phyloP scores from a whole-genome alignment of 1,139 yeast species.

The Hanseniaspora uvarum region DNA sequence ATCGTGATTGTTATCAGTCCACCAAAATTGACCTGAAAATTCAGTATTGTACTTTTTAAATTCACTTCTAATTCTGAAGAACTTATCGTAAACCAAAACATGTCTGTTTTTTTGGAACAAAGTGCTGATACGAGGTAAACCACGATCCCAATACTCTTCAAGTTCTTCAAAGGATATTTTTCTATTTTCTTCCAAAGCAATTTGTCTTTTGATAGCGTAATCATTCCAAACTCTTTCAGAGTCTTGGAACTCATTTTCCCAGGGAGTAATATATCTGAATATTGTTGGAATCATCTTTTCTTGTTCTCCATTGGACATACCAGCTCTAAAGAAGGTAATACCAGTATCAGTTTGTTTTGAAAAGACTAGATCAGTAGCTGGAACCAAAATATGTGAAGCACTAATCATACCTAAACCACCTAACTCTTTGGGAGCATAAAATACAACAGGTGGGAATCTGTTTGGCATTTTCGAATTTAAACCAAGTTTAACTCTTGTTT shows the following conservation, averaged over 20 bases:
- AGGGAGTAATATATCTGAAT: slow-evolving; percentile 81
- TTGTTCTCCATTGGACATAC: slow-evolving; percentile 64
- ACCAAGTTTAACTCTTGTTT: slow-evolving; percentile 89
- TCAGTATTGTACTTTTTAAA: slow-evolving; percentile 65
- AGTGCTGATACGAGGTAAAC: slow-evolving; percentile 91
- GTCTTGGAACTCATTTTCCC: slow-evolving; percentile 94
- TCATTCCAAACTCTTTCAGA: slow-evolving; percentile 98
- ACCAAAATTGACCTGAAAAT: slow-evolving; percentile 85
- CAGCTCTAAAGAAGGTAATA: slow-evolving; percentile 86
- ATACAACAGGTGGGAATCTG: slow-evolving; percentile 96
- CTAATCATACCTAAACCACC: slow-evolving; percentile 98
- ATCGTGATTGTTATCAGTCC: slow-evolving; percentile 89
- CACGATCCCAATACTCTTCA: slow-evolving; percentile 93
- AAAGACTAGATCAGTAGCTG: slow-evolving; percentile 86
- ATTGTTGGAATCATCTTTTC: slow-evolving; percentile 84
- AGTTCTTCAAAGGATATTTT: slow-evolving; percentile 85
- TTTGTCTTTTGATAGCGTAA: slow-evolving; percentile 79
- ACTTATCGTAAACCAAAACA: slow-evolving; percentile 88
- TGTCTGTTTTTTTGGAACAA: slow-evolving; percentile 91
- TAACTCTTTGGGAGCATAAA: slow-evolving; percentile 90
- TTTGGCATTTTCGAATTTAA: slow-evolving; percentile 97
- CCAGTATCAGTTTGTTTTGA: slow-evolving; percentile 92
- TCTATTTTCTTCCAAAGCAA: slow-evolving; percentile 77
- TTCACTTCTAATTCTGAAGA: slow-evolving; percentile 73
- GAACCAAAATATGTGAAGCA: slow-evolving; percentile 90